Conservation (phyloP, 78 protist species). For the Emiliania huxleyi region DNA sequence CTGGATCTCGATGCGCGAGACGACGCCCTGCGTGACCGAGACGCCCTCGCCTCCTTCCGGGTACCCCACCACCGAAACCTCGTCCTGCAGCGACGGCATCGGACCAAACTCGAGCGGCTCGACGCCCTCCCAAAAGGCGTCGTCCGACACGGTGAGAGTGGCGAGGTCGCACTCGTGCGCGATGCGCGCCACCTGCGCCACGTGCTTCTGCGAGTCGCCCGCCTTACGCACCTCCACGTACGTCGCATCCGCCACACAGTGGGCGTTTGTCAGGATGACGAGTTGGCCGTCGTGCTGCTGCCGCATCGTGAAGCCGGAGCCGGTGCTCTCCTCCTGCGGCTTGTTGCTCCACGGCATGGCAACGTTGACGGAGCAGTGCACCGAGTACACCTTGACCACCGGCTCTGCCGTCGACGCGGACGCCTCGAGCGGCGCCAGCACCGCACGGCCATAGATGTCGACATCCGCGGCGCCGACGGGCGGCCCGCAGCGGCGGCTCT, state of each 20-base stretch:
- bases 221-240: slow-evolving; percentile 66
- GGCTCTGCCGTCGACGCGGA: neutral
- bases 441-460: too few relatives aligned
- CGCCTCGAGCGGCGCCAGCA: too few relatives aligned
- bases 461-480: too few relatives aligned
- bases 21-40: slow-evolving; percentile 73
- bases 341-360: slow-evolving; percentile 19
- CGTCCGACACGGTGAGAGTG: slow-evolving; percentile 55
- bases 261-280: slow-evolving; percentile 72
- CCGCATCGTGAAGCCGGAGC: slow-evolving; percentile 66
- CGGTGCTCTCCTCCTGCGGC: slow-evolving; percentile 59
- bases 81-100: slow-evolving; percentile 60
- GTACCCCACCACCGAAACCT: slow-evolving; percentile 75
- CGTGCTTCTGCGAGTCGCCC: slow-evolving; percentile 60
- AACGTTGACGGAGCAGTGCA: neutral
- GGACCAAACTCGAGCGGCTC: neutral
- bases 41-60: slow-evolving; percentile 73
- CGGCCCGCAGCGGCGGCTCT: too few relatives aligned
- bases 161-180: slow-evolving; percentile 73
- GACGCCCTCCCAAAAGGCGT: slow-evolving; percentile 49
- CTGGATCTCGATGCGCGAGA: slow-evolving; percentile 69
- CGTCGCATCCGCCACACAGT: slow-evolving; percentile 70
- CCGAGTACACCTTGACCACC: neutral
- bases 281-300: slow-evolving; percentile 3
- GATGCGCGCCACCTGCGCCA: slow-evolving; percentile 45